Conservation (phyloP, 2,329 filamentous ascomycete genomes). For the Ceratocystis eucalypticola region DNA sequence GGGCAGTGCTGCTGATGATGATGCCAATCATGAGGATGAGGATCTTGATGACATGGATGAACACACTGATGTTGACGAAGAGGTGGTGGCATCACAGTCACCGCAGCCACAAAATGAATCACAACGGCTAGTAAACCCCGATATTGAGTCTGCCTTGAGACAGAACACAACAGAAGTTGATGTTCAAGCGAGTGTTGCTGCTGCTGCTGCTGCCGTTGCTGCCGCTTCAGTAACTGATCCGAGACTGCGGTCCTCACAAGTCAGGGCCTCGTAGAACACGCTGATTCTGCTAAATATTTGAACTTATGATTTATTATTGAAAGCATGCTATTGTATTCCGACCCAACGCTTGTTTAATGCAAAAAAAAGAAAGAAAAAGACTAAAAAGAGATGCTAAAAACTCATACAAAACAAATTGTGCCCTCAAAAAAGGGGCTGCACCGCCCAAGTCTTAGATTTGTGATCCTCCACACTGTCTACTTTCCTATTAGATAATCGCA, state of each 20-base stretch:
- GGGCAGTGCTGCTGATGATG: background rate
- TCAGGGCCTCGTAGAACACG: background rate
- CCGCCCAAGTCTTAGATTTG: background rate
- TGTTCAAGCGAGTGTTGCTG: background rate
- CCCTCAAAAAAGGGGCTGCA: background rate
- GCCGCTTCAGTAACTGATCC: conserved; percentile 3
- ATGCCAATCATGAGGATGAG: background rate
- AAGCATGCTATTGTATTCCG: background rate
- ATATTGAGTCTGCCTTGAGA: background rate
- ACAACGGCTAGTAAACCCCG: background rate
- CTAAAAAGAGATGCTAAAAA: background rate
- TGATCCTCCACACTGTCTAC: background rate
- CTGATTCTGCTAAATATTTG: background rate
- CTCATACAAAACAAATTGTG: background rate
- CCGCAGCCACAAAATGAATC: background rate
- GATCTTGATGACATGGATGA: conserved; percentile 7
- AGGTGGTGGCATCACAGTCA: background rate
- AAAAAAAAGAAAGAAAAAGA: background rate
- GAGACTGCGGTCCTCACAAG: background rate
- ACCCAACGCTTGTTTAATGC: background rate
- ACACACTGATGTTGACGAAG: background rate
- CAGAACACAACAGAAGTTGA: background rate
- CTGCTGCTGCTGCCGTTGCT: background rate
- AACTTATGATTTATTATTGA: background rate
- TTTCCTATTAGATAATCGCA: background rate